Base-by-base conservation (phyloP, 2,329 filamentous ascomycete genomes). In the Chaetothyriales sp. region DNA sequence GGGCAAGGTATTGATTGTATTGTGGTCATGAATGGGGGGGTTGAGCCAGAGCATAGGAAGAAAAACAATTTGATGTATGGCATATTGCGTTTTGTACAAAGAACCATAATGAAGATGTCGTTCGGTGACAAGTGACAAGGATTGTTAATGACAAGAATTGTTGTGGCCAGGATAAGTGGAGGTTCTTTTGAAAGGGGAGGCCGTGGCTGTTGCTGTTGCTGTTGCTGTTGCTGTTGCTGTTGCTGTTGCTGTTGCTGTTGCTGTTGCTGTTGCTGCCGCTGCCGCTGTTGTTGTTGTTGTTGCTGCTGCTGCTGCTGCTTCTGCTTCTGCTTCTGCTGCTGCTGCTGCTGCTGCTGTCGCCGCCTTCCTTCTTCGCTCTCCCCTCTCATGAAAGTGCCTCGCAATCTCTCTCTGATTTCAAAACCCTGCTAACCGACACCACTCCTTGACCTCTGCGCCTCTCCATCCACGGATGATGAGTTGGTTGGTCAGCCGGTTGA, bases 391-490 rank as follows among this genome's bases (percentile, higher is more conserved):
- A 37, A 37, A 37, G n/a, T n/a, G n/a, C 2, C 29, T 37, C 29
- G 4, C 4, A 10, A 37, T 37, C 8, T 13, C 29, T 33, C 8
- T 9, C 7, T 33, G 7, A 8, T 2, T 40, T 57, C 50, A 68
- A 55, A 68, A 66, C 13, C 64, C 60, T 43, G 59, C 58, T 28
- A 56, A 44, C 47, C 58, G 55, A 18, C 54, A 55, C 59, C 59
- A 62, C 46, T 56, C 55, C 58, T 56, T 59, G 43, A 62, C 55
- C 53, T 62, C 60, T 13, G 58, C 48, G 8, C 49, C 59, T 44
- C 57, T 57, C 60, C 71, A 61, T 66, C 86, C 85, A 75, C 83
- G 87, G 57, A 94, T 73, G 56, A 83, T 72, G 49, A 97, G 77
- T 62, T 95, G 84, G 48, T 77, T 76, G 45, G 85, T 94, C 48